Base-by-base conservation (phyloP, 257 asterid species). In the Scutellaria baicalensis region DNA sequence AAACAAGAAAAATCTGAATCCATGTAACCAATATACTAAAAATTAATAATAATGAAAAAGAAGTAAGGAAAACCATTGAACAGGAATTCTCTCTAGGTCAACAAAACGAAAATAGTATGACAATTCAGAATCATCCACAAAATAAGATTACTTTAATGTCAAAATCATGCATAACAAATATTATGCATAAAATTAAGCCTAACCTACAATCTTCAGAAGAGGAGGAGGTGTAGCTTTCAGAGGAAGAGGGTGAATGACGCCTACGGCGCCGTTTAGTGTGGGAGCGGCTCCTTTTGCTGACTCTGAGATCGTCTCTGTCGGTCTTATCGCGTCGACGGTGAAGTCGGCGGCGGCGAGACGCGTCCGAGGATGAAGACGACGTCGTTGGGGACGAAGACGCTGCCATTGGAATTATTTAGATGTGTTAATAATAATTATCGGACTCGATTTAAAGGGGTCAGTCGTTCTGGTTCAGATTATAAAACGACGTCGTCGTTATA, bases 181-280 rank as follows among this genome's bases (percentile, higher is more conserved):
- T 12, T 16, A 5, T n/a, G n/a, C n/a, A n/a, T n/a, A n/a, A n/a
- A n/a, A n/a, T 17, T 12, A 71, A 16, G 17, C 5, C 13, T 13
- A 44, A 90, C 98, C 97, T 90, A 81, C 73, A 79, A 72, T 79
- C 84, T 20, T 79, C 89, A 36, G 87, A 84, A 7, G 96, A 92
- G 52, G 93, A 88, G 40, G 84, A 80, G 18, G 85, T 67, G 48
- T 80, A 65, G 76, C 80, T 75, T 21, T 88, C 97, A n/a, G 91
- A 79, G 2, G 97, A 81, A 68, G 93, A 80, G 13, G 95, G 80
- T 12, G 95, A 79, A 70, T 75, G 86, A 43, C 83, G 96, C 73
- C 78, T 77, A 58, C 89, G 90, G 33, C 85, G 96, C 13, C 95
- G 93, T 78, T 85, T 93, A 48, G 83, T 55, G 74, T 76, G 80